phyloP scores from a whole-genome alignment of 2,329 filamentous ascomycete genomes.

The Canariomyces notabilis region DNA sequence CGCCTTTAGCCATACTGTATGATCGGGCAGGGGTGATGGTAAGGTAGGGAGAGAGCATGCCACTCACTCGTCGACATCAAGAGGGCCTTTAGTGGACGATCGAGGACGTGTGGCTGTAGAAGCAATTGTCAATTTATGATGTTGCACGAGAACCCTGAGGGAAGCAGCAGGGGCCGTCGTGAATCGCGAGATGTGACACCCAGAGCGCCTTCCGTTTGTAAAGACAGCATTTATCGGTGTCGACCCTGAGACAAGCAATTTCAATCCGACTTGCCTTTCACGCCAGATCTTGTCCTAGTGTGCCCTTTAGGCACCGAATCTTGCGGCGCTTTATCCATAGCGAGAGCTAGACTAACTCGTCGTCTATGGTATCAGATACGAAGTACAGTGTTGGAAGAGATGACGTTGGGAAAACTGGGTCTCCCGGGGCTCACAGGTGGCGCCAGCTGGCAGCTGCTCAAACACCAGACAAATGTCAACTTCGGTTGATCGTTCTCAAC shows the following conservation, averaged over 20 bases:
- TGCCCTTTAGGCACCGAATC: slow-evolving; percentile 20
- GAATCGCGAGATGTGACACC: too few species aligned
- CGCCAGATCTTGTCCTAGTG: slow-evolving; percentile 24
- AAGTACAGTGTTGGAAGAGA: neutral
- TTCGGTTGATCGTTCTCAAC: too few species aligned
- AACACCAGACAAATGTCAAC: too few species aligned
- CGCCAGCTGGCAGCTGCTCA: neutral
- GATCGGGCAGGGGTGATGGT: slow-evolving; percentile 5
- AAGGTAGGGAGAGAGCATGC: slow-evolving; percentile 2
- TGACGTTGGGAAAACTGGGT: slow-evolving; percentile 14
- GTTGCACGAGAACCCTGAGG: too few species aligned
- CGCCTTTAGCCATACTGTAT: too few species aligned
- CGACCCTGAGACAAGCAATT: too few species aligned
- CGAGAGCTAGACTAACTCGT: neutral
- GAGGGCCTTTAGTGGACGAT: slow-evolving; percentile 70
- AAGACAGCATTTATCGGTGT: too few species aligned
- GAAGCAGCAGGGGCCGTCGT: too few species aligned
- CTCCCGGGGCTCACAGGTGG: neutral
- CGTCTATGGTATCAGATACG: neutral
- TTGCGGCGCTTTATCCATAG: slow-evolving; percentile 19
- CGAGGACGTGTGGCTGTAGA: slow-evolving; percentile 53
- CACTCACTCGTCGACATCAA: slow-evolving; percentile 70
- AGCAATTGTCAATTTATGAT: neutral
- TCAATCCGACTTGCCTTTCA: slow-evolving; percentile 20
- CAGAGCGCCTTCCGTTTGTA: too few species aligned